Percentiles rank a stretch among this genome's conserved stretches.
phyloP scores from a whole-genome alignment of 2,329 filamentous ascomycete species.

The Pyricularia sp. region DNA sequence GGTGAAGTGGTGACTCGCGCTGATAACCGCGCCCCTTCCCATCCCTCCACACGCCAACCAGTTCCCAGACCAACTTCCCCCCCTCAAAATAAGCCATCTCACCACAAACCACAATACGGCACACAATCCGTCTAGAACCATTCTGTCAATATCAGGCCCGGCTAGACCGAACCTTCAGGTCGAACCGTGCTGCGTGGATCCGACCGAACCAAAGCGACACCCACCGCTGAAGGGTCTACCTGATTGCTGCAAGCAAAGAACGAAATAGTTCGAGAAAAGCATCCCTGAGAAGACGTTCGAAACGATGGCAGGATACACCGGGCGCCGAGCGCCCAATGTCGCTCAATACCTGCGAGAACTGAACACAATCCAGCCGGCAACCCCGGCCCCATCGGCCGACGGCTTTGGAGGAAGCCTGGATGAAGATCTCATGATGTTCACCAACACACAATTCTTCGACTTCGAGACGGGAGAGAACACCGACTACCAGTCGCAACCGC shows the following conservation, averaged over 20 bases:
- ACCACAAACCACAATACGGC: neutral
- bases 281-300: neutral
- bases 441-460: conserved; percentile 71
- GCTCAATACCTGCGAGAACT: conserved; percentile 80
- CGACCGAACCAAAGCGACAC: neutral
- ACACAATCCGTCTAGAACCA: neutral
- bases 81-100: neutral
- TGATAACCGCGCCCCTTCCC: neutral
- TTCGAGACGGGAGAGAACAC: conserved; percentile 54
- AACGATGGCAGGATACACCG: conserved; percentile 39
- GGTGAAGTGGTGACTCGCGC: neutral
- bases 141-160: neutral
- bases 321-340: conserved; percentile 72
- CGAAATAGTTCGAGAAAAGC: neutral
- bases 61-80: neutral
- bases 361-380: conserved; percentile 45
- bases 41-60: neutral
- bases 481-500: conserved; percentile 41
- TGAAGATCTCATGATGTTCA: conserved; percentile 65
- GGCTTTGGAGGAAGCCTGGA: conserved; percentile 43
- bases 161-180: neutral
- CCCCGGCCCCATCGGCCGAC: conserved; percentile 36
- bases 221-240: neutral
- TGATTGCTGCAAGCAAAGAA: neutral
- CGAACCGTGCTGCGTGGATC: neutral